Percentiles rank a stretch among this genome's conserved stretches.
Conservation (phyloP, 139 green algal species). For the Haematococcus lacustris region DNA sequence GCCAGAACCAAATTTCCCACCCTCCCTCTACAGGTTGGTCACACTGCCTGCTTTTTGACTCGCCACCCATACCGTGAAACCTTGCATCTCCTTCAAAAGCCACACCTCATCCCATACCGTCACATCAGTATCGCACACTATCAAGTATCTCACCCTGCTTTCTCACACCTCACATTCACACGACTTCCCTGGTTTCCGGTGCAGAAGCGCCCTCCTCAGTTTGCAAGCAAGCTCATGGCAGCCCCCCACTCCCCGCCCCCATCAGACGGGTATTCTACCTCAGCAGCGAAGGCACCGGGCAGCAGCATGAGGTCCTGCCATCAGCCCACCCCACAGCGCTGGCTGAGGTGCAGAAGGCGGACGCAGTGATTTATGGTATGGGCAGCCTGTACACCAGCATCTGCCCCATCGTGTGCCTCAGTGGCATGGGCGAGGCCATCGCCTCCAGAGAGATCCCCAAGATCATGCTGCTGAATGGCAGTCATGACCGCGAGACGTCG, state of each 20-base stretch:
- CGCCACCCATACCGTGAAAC: too few relatives aligned
- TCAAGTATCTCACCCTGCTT: too few relatives aligned
- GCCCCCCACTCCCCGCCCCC: background rate
- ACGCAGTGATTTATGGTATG: slow-evolving; percentile 94
- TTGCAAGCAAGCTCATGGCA: too few relatives aligned
- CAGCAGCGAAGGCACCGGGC: background rate
- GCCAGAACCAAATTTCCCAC: slow-evolving; percentile 96
- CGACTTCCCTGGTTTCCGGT: too few relatives aligned
- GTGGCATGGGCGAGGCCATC: slow-evolving; percentile 81
- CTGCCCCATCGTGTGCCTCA: slow-evolving; percentile 79
- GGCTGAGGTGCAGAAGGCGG: slow-evolving; percentile 49
- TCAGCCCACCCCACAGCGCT: slow-evolving; percentile 57
- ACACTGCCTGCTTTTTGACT: too few relatives aligned
- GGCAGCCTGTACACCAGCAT: slow-evolving; percentile 97
- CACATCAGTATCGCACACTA: too few relatives aligned
- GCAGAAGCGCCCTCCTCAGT: too few relatives aligned
- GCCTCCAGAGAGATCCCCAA: slow-evolving; percentile 37
- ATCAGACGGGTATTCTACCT: background rate
- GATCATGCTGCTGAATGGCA: slow-evolving; percentile 93
- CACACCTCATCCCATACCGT: too few relatives aligned
- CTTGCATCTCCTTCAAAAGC: too few relatives aligned
- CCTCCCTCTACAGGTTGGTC: slow-evolving; percentile 38
- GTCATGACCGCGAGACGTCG: slow-evolving; percentile 84
- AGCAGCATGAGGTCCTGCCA: slow-evolving; percentile 80
- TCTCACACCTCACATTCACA: too few relatives aligned